Base-by-base conservation (phyloP, 2,329 filamentous ascomycete species). In the Leptographium radiaticola region DNA sequence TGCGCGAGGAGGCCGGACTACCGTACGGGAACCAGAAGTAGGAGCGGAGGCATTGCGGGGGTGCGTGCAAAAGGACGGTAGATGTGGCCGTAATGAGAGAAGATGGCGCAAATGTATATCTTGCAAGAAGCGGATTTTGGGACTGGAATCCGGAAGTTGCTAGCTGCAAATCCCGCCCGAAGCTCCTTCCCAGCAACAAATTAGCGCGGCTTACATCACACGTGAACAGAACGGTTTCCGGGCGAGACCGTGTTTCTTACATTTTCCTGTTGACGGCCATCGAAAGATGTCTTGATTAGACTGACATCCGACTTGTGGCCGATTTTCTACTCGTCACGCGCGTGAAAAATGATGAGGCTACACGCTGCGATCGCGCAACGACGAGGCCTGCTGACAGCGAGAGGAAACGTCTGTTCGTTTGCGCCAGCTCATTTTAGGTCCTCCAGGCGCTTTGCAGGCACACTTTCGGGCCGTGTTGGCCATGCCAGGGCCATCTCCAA, bases 1-100 rank as follows among this genome's bases (percentile, higher is more conserved):
- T 86, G 53, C 79, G 89, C 62, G 72, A 84, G 69, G 84, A 89
- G 64, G 79, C 78, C 33, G 89, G 88, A 0, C 67, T 95, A 61
- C 75, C 80, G 53, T 95, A 83, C 68, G 85, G 87, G 63, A 88
- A 86, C 59, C 67, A 75, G 55, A 45, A 30, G 20, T 18, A 25
- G 25, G 25, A 25, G 25, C 25, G 25, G 30, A 18, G 45, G 30
- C 15, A 1, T 15, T 9, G 34, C 12, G 9, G 34, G 9, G 9
- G 34, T 8, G 34, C 12, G 9, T 36, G 34, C 9, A 6, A 10
- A 36, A 34, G 5, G n/a, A n/a, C 30, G 31, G 18, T 5, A 42
- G 38, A 40, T 6, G 15, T 16, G 13, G 38, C 16, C 1, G 6
- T 12, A 15, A 40, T 16, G 16, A 12, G 16, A 15, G 15, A 40